Conservation (phyloP, 2,329 filamentous ascomycete species). For the Sporothrix pallida region DNA sequence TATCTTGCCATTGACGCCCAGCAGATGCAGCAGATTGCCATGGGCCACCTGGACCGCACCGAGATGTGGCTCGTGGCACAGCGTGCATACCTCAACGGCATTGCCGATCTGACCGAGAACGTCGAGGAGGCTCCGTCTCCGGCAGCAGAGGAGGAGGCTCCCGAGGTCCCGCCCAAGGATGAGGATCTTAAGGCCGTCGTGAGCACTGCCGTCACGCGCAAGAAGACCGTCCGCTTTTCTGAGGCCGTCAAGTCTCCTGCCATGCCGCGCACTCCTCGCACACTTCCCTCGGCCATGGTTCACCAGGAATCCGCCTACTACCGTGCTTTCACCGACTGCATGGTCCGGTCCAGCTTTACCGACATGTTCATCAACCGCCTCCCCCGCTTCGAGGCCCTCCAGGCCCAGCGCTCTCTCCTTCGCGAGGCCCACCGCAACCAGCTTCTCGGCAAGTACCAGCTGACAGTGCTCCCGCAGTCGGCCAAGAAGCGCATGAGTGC, state of each 20-base stretch:
- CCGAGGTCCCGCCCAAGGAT: slow-evolving; percentile 37
- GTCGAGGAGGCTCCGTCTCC: slow-evolving; percentile 35
- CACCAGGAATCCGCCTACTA: slow-evolving; percentile 81
- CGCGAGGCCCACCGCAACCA: slow-evolving; percentile 76
- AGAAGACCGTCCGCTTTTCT: slow-evolving; percentile 80
- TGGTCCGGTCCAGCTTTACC: slow-evolving; percentile 66
- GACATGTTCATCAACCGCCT: slow-evolving; percentile 88
- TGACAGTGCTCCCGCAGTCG: slow-evolving; percentile 70
- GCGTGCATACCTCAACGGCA: slow-evolving; percentile 72
- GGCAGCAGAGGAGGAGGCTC: slow-evolving; percentile 39
- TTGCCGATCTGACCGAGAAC: slow-evolving; percentile 60
- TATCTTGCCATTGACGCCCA: slow-evolving; percentile 77
- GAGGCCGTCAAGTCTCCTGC: slow-evolving; percentile 53
- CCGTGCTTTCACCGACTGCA: slow-evolving; percentile 79
- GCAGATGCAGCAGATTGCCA: slow-evolving; percentile 72
- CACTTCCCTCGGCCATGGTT: slow-evolving; percentile 58
- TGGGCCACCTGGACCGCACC: slow-evolving; percentile 82
- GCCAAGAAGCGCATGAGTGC: slow-evolving; percentile 73
- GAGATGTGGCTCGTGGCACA: slow-evolving; percentile 86
- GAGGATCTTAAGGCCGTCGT: slow-evolving; percentile 42
- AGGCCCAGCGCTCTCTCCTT: slow-evolving; percentile 78
- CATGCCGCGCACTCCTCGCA: slow-evolving; percentile 56
- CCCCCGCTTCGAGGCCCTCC: slow-evolving; percentile 85
- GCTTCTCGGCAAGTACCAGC: slow-evolving; percentile 82
- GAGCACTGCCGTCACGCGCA: slow-evolving; percentile 45